Conservation (phyloP, 2,329 filamentous ascomycete genomes). For the Domatiomyces catenatus region DNA sequence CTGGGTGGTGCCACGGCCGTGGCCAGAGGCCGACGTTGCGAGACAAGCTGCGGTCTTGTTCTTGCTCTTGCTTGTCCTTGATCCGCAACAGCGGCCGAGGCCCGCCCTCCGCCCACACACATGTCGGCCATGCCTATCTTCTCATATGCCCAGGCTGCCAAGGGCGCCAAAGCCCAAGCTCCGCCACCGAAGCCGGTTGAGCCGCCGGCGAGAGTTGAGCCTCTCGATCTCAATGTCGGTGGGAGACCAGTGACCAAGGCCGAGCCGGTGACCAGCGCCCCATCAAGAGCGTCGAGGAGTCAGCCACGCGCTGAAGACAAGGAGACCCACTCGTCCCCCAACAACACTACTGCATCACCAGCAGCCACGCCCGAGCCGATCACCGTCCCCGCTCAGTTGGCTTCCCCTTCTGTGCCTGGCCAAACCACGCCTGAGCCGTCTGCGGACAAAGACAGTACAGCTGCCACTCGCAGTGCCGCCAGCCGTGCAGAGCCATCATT, state of each 20-base stretch:
- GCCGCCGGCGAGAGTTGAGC: background rate
- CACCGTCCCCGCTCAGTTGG: no score
- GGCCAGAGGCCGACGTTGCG: background rate
- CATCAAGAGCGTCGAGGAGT: background rate
- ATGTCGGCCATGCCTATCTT: constrained; percentile 44
- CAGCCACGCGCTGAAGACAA: background rate
- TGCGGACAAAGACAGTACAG: background rate
- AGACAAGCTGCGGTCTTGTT: background rate
- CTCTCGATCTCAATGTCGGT: background rate
- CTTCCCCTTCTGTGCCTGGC: no score
- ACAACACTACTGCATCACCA: no score
- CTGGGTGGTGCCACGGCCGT: background rate
- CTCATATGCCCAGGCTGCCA: constrained; percentile 91
- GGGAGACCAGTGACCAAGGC: background rate
- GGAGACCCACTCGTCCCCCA: background rate
- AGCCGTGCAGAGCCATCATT: background rate
- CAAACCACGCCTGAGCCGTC: background rate
- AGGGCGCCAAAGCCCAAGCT: constrained; percentile 40
- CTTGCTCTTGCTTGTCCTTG: background rate
- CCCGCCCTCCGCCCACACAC: constrained; percentile 4
- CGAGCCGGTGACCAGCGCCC: background rate
- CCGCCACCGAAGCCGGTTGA: background rate
- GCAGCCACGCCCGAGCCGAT: no score
- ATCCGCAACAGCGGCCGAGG: background rate
- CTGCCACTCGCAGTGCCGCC: background rate